Base-by-base conservation (phyloP, 164 flowering plant species). In the Chimonanthus salicifolius region DNA sequence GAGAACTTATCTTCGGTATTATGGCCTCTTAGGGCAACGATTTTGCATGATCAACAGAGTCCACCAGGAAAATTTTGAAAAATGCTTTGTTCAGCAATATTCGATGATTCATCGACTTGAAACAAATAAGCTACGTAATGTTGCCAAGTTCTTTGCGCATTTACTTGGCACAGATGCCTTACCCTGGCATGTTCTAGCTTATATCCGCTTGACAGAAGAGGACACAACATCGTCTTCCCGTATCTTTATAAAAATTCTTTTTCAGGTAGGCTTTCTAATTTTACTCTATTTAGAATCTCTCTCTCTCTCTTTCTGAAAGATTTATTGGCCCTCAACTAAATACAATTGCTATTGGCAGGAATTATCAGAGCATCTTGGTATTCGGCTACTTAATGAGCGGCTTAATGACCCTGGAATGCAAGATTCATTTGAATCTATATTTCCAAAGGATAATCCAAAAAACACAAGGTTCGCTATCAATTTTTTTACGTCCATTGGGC, bases 151-250 rank as follows among this genome's bases (percentile, higher is more conserved):
- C 69, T 95, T 95, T 78, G 98, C 99, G 4, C 97, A 95, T 84
- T 81, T 95, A 69, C 90, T 95, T 58, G 98, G 99, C 68, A 95
- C 99, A 3, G 86, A 84, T 85, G 99, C 98, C 49, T 82, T 95
- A 54, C 94, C 99, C 7, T 94, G 99, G 99, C 94, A 92, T 76
- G 96, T 89, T 10, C 71, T 95, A 63, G 88, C 97, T 10, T 95
- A 92, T 64, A 92, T 92, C 21, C 90, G 94, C 62, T 74, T 93
- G 78, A 95, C 99, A 3, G 99, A 95, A 80, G 98, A 95, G 78
- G 98, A 93, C 64, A 95, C 99, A 43, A 93, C 99, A 16, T 93
- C 99, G 3, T 95, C 99, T 11, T 93, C 99, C 18, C 94, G 97
- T 74, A 95, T 95, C 50, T 95, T 95, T 71, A 92, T 95, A 45